Conservation (phyloP, 305 asterid species). For the Fraxinus velutina region DNA sequence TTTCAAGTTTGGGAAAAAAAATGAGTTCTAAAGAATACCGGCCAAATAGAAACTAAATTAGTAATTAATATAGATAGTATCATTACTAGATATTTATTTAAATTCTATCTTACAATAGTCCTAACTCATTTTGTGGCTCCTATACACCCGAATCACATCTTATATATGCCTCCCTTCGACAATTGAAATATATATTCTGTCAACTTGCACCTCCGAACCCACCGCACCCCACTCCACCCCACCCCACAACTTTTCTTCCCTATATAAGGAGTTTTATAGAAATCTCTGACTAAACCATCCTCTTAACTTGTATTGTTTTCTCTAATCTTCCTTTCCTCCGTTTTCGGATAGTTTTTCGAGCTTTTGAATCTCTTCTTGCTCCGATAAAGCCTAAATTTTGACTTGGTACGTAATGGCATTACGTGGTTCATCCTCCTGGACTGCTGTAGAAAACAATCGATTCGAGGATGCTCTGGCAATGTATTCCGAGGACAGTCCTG, state of each 20-base stretch:
- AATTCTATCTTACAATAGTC: not conserved
- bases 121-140: not conserved
- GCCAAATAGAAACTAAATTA: not conserved
- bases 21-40: not conserved
- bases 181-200: not conserved
- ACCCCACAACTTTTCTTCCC: slow-evolving; percentile 2
- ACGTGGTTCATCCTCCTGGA: not conserved
- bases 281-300: not conserved
- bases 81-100: not conserved
- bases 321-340: not conserved
- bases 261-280: not conserved
- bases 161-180: not conserved
- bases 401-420: not conserved
- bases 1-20: not conserved
- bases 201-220: not conserved
- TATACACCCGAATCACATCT: not conserved
- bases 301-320: not conserved
- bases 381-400: not conserved
- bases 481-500: not conserved
- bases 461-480: slow-evolving; percentile 1
- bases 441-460: not conserved
- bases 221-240: not conserved
- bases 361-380: not conserved
- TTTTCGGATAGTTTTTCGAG: not conserved
- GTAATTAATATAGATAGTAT: not conserved